Conservation (phyloP, 202 grass and related monocot genomes). For the Alloteropsis angusta region DNA sequence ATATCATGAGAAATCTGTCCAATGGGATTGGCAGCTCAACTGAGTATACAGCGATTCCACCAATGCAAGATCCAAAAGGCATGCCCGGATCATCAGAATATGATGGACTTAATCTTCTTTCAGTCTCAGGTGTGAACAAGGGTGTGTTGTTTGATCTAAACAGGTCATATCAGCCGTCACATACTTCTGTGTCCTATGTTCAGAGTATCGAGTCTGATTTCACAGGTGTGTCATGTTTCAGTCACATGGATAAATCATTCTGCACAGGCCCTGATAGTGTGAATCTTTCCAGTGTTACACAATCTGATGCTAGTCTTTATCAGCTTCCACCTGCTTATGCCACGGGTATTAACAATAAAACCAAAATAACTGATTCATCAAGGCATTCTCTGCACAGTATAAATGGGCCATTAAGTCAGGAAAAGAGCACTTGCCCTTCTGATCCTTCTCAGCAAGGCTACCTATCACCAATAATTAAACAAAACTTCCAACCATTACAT, state of each 20-base stretch:
- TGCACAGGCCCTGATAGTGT: constrained; percentile 4
- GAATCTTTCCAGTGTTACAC: constrained; percentile 17
- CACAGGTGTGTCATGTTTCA: constrained; percentile 12
- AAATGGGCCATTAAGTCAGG: constrained; percentile 17
- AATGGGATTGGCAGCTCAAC: constrained; percentile 28
- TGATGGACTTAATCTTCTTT: not conserved
- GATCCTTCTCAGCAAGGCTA: constrained; percentile 4
- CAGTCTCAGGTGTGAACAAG: constrained; percentile 23
- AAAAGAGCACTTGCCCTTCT: not conserved
- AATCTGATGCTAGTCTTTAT: constrained; percentile 16
- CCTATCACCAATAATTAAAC: constrained; percentile 21
- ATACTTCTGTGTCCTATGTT: constrained; percentile 33
- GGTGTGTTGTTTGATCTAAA: constrained; percentile 12
- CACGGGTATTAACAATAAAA: constrained; percentile 5
- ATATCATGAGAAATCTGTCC: constrained; percentile 25
- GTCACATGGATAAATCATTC: constrained; percentile 31
- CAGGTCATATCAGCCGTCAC: constrained; percentile 26
- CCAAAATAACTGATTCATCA: constrained; percentile 9
- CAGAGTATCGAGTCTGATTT: constrained; percentile 37
- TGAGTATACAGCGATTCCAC: constrained; percentile 37
- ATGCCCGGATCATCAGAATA: constrained; percentile 29
- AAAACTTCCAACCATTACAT: constrained; percentile 21
- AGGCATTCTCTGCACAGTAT: not conserved
- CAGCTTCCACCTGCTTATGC: constrained; percentile 15
- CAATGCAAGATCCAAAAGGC: constrained; percentile 41